Evolutionary conservation across 176 grass and related monocot species (phyloP).

Genomic region (Zea mays): Zm-B73-REFERENCE-NAM-5.0 NC_050099.1:193271001-193271500

Average conservation of each 20-base stretch:
- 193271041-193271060: neutral
- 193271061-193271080: neutral
- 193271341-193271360: slow-evolving; percentile 96
- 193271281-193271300: slow-evolving; percentile 28
- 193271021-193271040: neutral
- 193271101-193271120: neutral
- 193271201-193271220: slow-evolving; percentile 19
- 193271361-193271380: slow-evolving; percentile 98
- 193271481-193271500: slow-evolving; percentile 31
- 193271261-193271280: slow-evolving; percentile 42
- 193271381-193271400: slow-evolving; percentile 91
- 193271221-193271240: slow-evolving; percentile 30
- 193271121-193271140: neutral
- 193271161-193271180: slow-evolving; percentile 29
- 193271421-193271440: slow-evolving; percentile 96
- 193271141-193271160: slow-evolving; percentile 29
- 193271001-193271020: slow-evolving; percentile 2
- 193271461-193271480: slow-evolving; percentile 76
- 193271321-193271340: slow-evolving; percentile 69
- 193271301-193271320: slow-evolving; percentile 43
- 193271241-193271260: slow-evolving; percentile 21
- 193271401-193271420: slow-evolving; percentile 77
- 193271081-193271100: neutral
- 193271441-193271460: slow-evolving; percentile 93
- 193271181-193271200: neutral